Evolutionary conservation across 306 rosid species (phyloP).

Genomic region (Inga leiocalycina): DNA sequence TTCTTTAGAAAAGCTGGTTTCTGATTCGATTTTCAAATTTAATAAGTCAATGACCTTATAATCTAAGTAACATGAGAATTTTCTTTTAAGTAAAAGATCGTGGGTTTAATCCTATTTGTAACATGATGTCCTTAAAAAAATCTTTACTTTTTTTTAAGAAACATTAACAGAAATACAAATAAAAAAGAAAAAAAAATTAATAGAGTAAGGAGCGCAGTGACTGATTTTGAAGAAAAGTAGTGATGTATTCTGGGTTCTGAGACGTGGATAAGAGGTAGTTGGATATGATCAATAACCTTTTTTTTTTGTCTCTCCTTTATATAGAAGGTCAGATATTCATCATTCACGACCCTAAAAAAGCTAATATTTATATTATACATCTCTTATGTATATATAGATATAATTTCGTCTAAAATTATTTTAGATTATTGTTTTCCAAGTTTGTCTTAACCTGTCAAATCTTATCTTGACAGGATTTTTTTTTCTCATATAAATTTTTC

Average conservation of each 20-base stretch:
- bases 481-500: not conserved
- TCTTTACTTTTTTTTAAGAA: too few relatives aligned
- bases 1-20: too few relatives aligned
- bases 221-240: not conserved
- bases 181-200: too few relatives aligned
- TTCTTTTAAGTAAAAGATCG: too few relatives aligned
- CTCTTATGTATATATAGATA: slow-evolving; percentile 1
- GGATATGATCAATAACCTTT: not conserved
- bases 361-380: not conserved
- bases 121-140: too few relatives aligned
- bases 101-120: too few relatives aligned
- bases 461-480: not conserved
- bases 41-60: too few relatives aligned
- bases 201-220: not conserved
- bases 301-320: slow-evolving; percentile 21
- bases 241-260: not conserved
- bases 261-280: slow-evolving; percentile 13
- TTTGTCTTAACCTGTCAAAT: not conserved
- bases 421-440: not conserved
- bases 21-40: too few relatives aligned
- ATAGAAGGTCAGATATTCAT: slow-evolving; percentile 8
- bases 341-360: slow-evolving; percentile 10
- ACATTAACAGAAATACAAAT: too few relatives aligned
- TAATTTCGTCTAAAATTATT: not conserved
- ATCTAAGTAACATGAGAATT: too few relatives aligned